Evolutionary conservation across 352 stramenopile genomes (phyloP).

Genomic region (Phytopythium cucurbitacearum): DNA sequence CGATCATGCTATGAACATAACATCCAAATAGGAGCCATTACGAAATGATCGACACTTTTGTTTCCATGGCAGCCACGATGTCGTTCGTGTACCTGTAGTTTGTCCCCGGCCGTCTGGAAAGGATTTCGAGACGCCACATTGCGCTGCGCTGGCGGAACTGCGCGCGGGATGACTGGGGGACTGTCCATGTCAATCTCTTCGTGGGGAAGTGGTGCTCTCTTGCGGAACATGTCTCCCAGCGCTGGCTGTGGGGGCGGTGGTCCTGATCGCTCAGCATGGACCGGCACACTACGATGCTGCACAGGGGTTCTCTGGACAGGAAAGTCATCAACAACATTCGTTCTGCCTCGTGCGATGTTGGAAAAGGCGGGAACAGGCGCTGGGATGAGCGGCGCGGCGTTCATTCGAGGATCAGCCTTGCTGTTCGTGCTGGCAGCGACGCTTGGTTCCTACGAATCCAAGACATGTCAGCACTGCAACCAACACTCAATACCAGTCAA

Average conservation of each 20-base stretch:
- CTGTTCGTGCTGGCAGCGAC: no score
- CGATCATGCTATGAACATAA: slow-evolving; percentile 28
- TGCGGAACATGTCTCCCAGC: slow-evolving; percentile 36
- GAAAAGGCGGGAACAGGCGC: no score
- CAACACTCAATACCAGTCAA: not conserved
- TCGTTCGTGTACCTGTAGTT: slow-evolving; percentile 39
- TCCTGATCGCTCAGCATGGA: no score
- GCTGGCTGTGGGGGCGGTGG: not conserved
- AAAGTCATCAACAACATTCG: no score
- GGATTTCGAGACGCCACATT: slow-evolving; percentile 24
- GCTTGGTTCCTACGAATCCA: not conserved
- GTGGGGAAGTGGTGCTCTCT: slow-evolving; percentile 13
- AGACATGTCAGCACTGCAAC: not conserved
- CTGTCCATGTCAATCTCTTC: slow-evolving; percentile 4
- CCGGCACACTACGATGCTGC: no score
- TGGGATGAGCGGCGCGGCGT: no score
- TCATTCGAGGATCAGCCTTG: no score
- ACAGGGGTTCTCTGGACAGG: no score
- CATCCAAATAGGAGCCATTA: not conserved
- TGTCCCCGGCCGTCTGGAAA: slow-evolving; percentile 70
- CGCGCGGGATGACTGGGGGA: slow-evolving; percentile 11
- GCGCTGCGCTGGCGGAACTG: slow-evolving; percentile 12
- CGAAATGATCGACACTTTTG: not conserved
- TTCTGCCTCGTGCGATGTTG: no score
- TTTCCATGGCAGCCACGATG: not conserved